A percentile compares a stretch with the other conserved stretches of the same genome.
Evolutionary conservation across 345 rosid species (phyloP).

Genomic region (Ailanthus altissimus): DNA sequence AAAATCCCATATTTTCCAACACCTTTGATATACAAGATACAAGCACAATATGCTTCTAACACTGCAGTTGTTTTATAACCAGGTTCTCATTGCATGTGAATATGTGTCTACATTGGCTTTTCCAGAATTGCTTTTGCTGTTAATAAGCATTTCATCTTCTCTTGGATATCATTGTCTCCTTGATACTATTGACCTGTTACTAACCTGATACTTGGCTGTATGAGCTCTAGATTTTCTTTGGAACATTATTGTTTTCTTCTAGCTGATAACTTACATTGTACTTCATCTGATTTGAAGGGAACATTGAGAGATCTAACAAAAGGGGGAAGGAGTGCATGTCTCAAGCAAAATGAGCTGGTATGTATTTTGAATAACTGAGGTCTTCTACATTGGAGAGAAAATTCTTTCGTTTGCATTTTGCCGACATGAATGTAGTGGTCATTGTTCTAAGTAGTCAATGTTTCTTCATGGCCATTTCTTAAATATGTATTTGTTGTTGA

Average conservation of each 20-base stretch:
- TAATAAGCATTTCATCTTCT: background rate
- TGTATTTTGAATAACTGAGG: constrained; percentile 18
- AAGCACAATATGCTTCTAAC: constrained; percentile 3
- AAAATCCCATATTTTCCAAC: too few relatives aligned
- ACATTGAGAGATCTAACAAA: constrained; percentile 17
- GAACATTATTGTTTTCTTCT: constrained; percentile 9
- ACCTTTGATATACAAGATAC: background rate
- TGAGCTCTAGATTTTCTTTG: background rate
- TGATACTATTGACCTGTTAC: background rate
- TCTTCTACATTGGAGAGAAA: background rate
- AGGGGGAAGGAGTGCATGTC: constrained; percentile 35
- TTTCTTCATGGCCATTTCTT: background rate
- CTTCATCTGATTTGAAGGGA: constrained; percentile 32
- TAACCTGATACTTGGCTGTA: background rate
- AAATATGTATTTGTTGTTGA: background rate
- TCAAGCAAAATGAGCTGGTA: constrained; percentile 43
- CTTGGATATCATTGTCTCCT: background rate
- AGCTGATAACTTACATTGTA: constrained; percentile 13
- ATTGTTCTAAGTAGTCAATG: background rate
- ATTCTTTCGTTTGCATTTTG: background rate
- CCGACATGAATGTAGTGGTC: too few relatives aligned
- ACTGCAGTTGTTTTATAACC: background rate
- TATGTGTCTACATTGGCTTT: background rate
- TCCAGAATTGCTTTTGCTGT: background rate
- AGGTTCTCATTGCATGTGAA: background rate